Evolutionary conservation across 2,329 filamentous ascomycete species (phyloP).

Genomic region (Sclerotinia glacialis): DNA sequence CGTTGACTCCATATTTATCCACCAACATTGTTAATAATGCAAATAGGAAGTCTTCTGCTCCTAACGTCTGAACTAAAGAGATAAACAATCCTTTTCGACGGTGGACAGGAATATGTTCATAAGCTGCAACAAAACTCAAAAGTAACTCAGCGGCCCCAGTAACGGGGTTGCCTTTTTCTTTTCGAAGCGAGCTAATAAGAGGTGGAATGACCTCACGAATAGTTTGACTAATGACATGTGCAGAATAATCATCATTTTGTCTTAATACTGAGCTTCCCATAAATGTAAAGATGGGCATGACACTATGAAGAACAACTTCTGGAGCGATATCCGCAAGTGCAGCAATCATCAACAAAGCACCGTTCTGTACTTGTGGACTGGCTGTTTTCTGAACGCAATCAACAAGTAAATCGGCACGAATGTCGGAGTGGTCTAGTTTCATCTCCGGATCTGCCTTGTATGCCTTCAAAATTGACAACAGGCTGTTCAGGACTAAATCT

Average conservation of each 20-base stretch:
- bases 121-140: conserved; percentile 94
- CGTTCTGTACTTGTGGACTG: conserved; percentile 91
- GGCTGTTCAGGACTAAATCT: conserved; percentile 75
- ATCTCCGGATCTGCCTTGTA: conserved; percentile 61
- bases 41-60: conserved; percentile 81
- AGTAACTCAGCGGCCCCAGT: conserved; percentile 83
- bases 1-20: conserved; percentile 80
- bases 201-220: conserved; percentile 93
- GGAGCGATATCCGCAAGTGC: conserved; percentile 83
- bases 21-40: conserved; percentile 84
- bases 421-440: conserved; percentile 71
- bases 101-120: conserved; percentile 90
- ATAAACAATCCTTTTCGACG: conserved; percentile 79
- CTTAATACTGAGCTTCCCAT: conserved; percentile 90
- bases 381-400: conserved; percentile 90
- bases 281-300: conserved; percentile 99
- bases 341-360: conserved; percentile 82
- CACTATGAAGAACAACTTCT: conserved; percentile 88
- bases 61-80: conserved; percentile 80
- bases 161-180: conserved; percentile 73
- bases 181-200: conserved; percentile 78
- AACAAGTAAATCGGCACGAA: conserved; percentile 86
- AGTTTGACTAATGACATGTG: conserved; percentile 91
- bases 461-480: conserved; percentile 79
- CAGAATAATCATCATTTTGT: conserved; percentile 95